Percentiles rank a stretch among this genome's conserved stretches.
These are phyloP conservation scores for Westerdykella sp. DNA, from an alignment of 2,329 filamentous ascomycete genomes.

Conservation along the genomic window DNA sequence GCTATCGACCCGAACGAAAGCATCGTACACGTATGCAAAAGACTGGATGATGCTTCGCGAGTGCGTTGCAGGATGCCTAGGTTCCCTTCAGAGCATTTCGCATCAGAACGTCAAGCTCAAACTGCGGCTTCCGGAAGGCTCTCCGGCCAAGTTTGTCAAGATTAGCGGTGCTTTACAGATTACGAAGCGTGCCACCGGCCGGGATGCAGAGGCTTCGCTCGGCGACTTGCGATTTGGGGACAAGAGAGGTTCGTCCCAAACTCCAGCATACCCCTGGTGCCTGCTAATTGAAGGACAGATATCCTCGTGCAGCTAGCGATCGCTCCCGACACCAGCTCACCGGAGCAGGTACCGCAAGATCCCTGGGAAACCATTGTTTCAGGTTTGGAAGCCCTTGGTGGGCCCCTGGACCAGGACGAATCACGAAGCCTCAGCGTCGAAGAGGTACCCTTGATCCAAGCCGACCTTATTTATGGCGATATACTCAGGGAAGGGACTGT, in stretches of 20 bases:
- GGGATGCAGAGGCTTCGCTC: conserved; percentile 85
- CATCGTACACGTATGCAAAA: conserved; percentile 96
- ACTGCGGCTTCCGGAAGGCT: conserved; percentile 88
- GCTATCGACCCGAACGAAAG: conserved; percentile 89
- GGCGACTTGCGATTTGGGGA: conserved; percentile 93
- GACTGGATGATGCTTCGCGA: conserved; percentile 99
- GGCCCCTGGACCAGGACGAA: conserved; percentile 78
- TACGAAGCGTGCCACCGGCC: conserved; percentile 89
- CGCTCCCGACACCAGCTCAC: conserved; percentile 71
- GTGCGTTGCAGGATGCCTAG: conserved; percentile 87
- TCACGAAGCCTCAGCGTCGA: conserved; percentile 80
- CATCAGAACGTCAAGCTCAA: conserved; percentile 98
- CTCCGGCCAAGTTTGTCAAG: conserved; percentile 96
- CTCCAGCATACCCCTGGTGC: conserved; percentile 8
- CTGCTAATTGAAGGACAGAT: conserved; percentile 47
- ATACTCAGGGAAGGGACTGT: conserved; percentile 82
- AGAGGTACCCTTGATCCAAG: conserved; percentile 90
- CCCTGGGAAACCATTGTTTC: conserved; percentile 97
- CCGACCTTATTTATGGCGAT: conserved; percentile 88
- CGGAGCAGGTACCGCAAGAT: conserved; percentile 84
- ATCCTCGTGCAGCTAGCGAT: conserved; percentile 93
- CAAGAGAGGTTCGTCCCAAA: conserved; percentile 54
- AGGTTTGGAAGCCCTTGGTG: conserved; percentile 85
- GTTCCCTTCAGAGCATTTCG: conserved; percentile 86
- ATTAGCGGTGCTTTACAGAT: conserved; percentile 95